A percentile compares a stretch with the other conserved stretches of the same genome.
These are phyloP conservation scores for Ceratopteris richardii DNA, from an alignment of 75 land plant species.

Conservation along the genomic window DNA sequence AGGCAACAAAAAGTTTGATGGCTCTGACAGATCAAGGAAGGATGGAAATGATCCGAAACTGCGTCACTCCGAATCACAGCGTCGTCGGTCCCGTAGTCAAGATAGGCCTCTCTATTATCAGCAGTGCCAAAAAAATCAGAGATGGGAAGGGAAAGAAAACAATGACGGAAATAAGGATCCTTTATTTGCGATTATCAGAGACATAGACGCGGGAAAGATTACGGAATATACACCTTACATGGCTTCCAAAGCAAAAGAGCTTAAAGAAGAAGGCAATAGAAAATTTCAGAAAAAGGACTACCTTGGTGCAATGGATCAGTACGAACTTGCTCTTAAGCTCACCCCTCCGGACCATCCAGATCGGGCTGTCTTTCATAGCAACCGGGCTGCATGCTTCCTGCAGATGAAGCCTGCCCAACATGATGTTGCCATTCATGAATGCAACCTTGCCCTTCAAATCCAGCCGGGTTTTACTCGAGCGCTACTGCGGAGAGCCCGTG, in stretches of 20 bases:
- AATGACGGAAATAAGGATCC: too few species aligned
- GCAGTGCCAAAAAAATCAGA: too few species aligned
- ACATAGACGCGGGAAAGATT: not conserved
- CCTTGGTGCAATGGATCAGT: constrained; percentile 53
- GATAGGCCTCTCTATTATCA: too few species aligned
- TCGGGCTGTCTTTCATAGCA: too few species aligned
- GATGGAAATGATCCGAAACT: too few species aligned
- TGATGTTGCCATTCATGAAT: constrained; percentile 56
- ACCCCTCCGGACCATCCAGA: constrained; percentile 56
- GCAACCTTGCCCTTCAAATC: constrained; percentile 56
- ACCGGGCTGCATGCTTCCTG: too few species aligned
- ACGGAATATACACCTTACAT: not conserved
- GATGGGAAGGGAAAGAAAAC: too few species aligned
- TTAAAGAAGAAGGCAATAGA: constrained; percentile 72
- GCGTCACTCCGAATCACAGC: too few species aligned
- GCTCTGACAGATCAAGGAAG: too few species aligned
- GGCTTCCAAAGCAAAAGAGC: constrained; percentile 52
- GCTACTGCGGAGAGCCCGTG: constrained; percentile 63
- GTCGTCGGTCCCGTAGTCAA: too few species aligned
- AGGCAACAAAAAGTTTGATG: too few species aligned
- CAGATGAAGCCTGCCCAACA: constrained; percentile 66
- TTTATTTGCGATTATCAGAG: too few species aligned
- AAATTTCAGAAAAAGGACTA: constrained; percentile 57
- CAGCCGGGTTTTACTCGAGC: constrained; percentile 69
- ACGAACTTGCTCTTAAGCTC: constrained; percentile 53